Conservation (phyloP, 352 stramenopile genomes). For the Phytophthora tentaculata region DNA sequence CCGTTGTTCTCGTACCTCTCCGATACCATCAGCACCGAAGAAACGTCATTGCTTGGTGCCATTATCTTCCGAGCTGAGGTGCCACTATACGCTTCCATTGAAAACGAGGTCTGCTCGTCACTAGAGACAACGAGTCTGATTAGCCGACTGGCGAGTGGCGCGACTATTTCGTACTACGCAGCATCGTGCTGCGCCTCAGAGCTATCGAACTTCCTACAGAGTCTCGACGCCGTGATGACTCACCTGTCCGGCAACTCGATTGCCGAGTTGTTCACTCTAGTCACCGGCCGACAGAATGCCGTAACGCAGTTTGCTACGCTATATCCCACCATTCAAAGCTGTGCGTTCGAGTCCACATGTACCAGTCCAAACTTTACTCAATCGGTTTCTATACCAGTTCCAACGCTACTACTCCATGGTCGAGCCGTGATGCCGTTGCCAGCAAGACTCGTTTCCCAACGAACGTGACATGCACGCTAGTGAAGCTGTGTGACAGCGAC, state of each 20-base stretch:
- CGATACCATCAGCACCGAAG: constrained; percentile 21
- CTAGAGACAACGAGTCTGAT: constrained; percentile 42
- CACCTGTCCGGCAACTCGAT: constrained; percentile 55
- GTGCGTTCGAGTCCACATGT: constrained; percentile 47
- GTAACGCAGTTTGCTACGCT: constrained; percentile 41
- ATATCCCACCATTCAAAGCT: constrained; percentile 42
- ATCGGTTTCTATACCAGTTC: constrained; percentile 11
- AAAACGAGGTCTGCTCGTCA: constrained; percentile 40
- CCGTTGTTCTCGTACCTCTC: constrained; percentile 45
- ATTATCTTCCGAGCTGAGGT: constrained; percentile 47
- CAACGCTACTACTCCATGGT: constrained; percentile 8
- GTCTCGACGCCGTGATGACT: constrained; percentile 43
- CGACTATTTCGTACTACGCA: constrained; percentile 44
- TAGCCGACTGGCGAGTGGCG: constrained; percentile 35
- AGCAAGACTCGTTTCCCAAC: constrained; percentile 43
- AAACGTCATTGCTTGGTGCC: constrained; percentile 47
- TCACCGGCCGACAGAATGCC: constrained; percentile 39
- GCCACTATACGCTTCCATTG: constrained; percentile 48
- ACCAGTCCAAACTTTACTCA: constrained; percentile 44
- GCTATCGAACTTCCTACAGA: constrained; percentile 48
- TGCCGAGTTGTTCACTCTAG: constrained; percentile 54
- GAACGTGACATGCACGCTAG: constrained; percentile 48
- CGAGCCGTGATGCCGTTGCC: constrained; percentile 11
- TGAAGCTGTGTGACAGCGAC: constrained; percentile 50
- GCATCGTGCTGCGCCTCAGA: constrained; percentile 49